Percentiles rank a stretch among this genome's conserved stretches.
phyloP scores from a whole-genome alignment of 2,329 filamentous ascomycete species.

The Alternaria burnsii region DNA sequence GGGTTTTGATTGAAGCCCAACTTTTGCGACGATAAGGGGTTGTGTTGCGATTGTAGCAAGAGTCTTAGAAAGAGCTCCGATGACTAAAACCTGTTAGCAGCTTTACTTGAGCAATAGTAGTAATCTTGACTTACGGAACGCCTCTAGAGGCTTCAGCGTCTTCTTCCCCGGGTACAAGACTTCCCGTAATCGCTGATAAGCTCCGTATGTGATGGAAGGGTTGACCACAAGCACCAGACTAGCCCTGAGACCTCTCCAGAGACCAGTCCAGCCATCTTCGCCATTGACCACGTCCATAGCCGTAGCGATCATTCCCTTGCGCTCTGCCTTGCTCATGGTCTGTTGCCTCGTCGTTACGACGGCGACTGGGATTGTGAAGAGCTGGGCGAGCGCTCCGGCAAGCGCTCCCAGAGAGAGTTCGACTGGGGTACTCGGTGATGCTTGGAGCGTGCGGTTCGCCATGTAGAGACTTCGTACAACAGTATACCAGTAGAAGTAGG shows the following conservation, averaged over 20 bases:
- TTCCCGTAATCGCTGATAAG: conserved; percentile 87
- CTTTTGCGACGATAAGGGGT: conserved; percentile 96
- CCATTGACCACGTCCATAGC: conserved; percentile 88
- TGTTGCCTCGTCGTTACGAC: conserved; percentile 97
- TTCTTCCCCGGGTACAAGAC: conserved; percentile 78
- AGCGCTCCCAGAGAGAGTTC: conserved; percentile 87
- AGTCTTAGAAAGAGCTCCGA: conserved; percentile 92
- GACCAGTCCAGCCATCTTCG: conserved; percentile 85
- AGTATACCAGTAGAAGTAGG: conserved; percentile 99
- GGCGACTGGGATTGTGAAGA: conserved; percentile 95
- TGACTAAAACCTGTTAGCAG: conserved; percentile 62
- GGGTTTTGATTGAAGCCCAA: conserved; percentile 92
- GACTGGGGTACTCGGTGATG: conserved; percentile 76
- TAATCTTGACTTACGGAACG: conserved; percentile 75
- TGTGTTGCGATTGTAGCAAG: conserved; percentile 92
- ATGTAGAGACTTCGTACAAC: conserved; percentile 84
- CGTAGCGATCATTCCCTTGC: conserved; percentile 86
- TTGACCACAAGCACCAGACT: conserved; percentile 96
- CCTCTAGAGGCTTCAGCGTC: conserved; percentile 81
- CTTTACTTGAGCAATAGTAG: conserved; percentile 1
- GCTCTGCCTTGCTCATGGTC: conserved; percentile 83
- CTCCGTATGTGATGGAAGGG: conserved; percentile 96
- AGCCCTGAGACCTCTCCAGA: conserved; percentile 96
- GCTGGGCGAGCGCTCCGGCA: conserved; percentile 88
- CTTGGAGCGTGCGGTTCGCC: conserved; percentile 63